Base-by-base conservation (phyloP, 305 asterid genomes). In the Fraxinus platypoda region DNA sequence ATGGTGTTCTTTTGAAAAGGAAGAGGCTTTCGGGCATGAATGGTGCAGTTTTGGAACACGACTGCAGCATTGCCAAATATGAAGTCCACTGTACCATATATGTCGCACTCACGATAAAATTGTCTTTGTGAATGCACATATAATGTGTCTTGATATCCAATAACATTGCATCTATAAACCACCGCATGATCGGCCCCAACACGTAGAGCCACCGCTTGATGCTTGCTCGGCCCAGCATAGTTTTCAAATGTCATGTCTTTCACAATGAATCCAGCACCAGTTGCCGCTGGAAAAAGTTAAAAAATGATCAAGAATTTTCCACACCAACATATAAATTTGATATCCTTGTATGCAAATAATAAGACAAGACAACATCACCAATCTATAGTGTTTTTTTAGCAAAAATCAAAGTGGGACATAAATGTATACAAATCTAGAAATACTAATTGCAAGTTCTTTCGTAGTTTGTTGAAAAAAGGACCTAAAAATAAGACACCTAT, bases 61-160 rank as follows among this genome's bases (percentile, higher is more conserved):
- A 94, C 99, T 0, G 99, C 99, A 0, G 99, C 99, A 52, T 97
- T 97, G 1, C 99, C 98, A 3, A 93, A 97, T 37, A 97, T 97
- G 91, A 97, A 97, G 85, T 97, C 99, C 0, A 96, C 98, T 0
- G 99, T 96, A 46, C 99, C 99, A 49, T 96, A 96, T 6, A 96
- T 84, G 78, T 94, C 97, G 38, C 98, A 96, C 82, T 94, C 99
- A 3, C 99, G 90, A 83, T 82, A 94, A 83, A 96, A 96, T 31
- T 96, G 99, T 4, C 99, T 89, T 7, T 93, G 95, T 0, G 99
- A 94, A 85, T 96, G 99, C 0, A 91, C 88, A 81, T 96, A 96
- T 0, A 96, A 84, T 0, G 98, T 94, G 89, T 96, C 99, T 79
- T 96, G 99, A 90, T 93, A 96, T 0, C 99, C 99, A 17, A 91